Conservation (phyloP, 2,329 filamentous ascomycete species). For the Cryphonectria naterciae region DNA sequence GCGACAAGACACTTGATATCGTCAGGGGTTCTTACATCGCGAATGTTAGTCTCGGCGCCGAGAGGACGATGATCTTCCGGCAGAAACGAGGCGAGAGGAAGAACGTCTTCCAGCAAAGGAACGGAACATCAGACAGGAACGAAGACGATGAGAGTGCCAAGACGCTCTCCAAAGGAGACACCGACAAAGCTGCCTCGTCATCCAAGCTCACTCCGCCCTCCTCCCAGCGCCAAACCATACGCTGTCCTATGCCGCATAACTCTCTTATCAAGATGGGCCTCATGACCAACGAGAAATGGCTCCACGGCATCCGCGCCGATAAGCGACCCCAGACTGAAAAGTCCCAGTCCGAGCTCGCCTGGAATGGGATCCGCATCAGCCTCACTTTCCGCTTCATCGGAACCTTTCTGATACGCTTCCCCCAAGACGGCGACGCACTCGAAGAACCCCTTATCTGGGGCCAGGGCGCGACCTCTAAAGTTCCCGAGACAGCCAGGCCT, state of each 20-base stretch:
- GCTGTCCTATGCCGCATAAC: slow-evolving; percentile 81
- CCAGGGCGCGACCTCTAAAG: slow-evolving; percentile 80
- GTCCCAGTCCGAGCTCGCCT: slow-evolving; percentile 70
- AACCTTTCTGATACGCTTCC: slow-evolving; percentile 66
- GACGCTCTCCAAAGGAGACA: neutral
- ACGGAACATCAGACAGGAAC: neutral
- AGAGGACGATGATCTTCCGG: slow-evolving; percentile 86
- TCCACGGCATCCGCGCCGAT: slow-evolving; percentile 90
- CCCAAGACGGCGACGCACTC: slow-evolving; percentile 33
- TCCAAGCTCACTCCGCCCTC: neutral
- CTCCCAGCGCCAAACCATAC: slow-evolving; percentile 62
- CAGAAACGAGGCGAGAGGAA: slow-evolving; percentile 69
- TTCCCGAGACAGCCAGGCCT: slow-evolving; percentile 57
- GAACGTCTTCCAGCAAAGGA: slow-evolving; percentile 22
- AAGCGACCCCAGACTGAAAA: slow-evolving; percentile 74
- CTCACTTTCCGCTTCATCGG: slow-evolving; percentile 89
- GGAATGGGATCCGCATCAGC: slow-evolving; percentile 78
- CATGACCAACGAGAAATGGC: slow-evolving; percentile 81
- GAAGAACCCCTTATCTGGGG: slow-evolving; percentile 80
- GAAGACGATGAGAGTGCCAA: neutral
- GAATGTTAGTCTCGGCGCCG: slow-evolving; percentile 91
- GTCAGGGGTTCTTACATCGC: slow-evolving; percentile 79
- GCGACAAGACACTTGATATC: slow-evolving; percentile 95
- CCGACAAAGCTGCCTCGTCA: neutral
- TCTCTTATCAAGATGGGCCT: slow-evolving; percentile 84